Base-by-base conservation (phyloP, 208 protist species). In the Crithidia fasciculata region DNA sequence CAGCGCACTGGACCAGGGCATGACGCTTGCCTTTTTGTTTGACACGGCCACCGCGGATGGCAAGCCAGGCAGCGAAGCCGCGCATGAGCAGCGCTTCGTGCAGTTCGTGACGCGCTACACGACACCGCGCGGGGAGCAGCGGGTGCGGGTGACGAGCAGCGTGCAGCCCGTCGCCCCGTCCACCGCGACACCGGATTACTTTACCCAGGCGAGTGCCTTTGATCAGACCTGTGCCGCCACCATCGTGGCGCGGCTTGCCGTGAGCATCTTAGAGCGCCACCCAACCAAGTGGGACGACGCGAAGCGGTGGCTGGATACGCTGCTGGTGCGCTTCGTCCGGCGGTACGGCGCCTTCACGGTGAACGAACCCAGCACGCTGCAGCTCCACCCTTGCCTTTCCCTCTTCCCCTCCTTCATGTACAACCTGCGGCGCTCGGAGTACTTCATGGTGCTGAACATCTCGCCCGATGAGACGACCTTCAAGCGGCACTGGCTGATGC, bases 401-500 rank as follows among this genome's bases (percentile, higher is more conserved):
- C 84, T 99, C 15, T 99, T 99, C 79, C 99, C 99, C 7, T 98
- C 98, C 67, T 99, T 99, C 83, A 96, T 99, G 86, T 99, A 99
- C 90, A 99, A 99, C 85, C 84, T 99, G 40, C 95, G 99, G 54
- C 95, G 99, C 39, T 98, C 93, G 28, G 92, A 97, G 86, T 99
- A 99, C 80, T 93, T 99, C 39, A 94, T 96, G 85, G 94, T 99
- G 44, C 97, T 99, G 63, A 99, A 99, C 86, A 96, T 94, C 68
- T 97, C 91, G 2, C 99, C 99, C 18, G 99, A 99, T 74, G 98
- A 99, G 81, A 99, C 98, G 10, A 90, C 97, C 16, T 99, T 98
- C 83, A 99, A 98, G 83, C 86, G 98, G 40, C 93, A 99, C 66
- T 98, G 95, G 84, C 85, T 99, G 44, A 96, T 98, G 85, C 86